Conservation (phyloP, 495 filamentous ascomycete species). For the Cenococcum geophilum region DNA sequence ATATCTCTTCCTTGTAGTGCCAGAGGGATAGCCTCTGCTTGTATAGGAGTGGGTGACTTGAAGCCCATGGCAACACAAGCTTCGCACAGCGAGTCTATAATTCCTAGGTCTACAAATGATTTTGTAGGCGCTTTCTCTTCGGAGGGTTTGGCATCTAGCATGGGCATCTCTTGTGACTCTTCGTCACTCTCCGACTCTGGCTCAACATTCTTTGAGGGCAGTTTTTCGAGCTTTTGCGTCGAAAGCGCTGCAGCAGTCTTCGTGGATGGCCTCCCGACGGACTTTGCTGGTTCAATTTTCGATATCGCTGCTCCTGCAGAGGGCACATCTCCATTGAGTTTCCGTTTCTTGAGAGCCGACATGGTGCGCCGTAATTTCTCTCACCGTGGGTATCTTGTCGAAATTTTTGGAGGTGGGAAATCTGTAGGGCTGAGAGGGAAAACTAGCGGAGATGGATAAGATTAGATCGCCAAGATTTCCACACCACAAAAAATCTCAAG, state of each 20-base stretch:
- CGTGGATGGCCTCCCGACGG: not conserved
- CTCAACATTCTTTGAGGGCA: not conserved
- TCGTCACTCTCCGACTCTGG: not conserved
- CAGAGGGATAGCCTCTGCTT: conserved; percentile 52
- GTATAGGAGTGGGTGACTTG: conserved; percentile 58
- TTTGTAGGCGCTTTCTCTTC: conserved; percentile 33
- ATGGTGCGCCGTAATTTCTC: not conserved
- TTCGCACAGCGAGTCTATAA: conserved; percentile 82
- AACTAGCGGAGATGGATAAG: not conserved
- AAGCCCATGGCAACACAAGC: conserved; percentile 76
- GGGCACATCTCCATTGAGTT: conserved; percentile 8
- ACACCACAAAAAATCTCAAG: not conserved
- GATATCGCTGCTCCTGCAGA: not conserved
- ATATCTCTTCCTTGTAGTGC: conserved; percentile 78
- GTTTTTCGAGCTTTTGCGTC: not conserved
- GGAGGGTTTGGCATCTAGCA: conserved; percentile 3
- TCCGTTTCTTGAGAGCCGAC: conserved; percentile 24
- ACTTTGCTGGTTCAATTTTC: not conserved
- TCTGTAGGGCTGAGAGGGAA: not conserved
- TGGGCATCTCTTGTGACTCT: conserved; percentile 14
- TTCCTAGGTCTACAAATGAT: conserved; percentile 78
- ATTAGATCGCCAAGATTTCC: conserved; percentile 1
- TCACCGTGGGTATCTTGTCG: no score
- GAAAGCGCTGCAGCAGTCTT: not conserved
- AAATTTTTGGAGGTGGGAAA: not conserved